phyloP scores from a whole-genome alignment of 345 rosid species.

The Pistacia atlantica region DNA sequence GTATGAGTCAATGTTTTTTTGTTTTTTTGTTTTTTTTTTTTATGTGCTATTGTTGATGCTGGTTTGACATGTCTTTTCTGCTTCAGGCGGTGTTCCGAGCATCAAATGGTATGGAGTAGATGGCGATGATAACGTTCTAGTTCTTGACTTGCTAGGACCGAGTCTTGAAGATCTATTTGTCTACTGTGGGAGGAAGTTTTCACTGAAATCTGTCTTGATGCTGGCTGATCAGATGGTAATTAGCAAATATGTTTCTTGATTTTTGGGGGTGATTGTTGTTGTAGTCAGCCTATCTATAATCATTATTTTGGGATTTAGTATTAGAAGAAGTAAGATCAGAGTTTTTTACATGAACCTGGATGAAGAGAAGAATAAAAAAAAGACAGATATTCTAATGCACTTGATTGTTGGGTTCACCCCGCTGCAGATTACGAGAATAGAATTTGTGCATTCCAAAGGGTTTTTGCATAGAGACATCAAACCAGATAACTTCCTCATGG shows the following conservation, averaged over 20 bases:
- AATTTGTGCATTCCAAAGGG: slow-evolving; percentile 63
- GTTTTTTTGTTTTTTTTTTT: background rate
- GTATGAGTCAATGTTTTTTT: slow-evolving; percentile 23
- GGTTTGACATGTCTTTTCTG: background rate
- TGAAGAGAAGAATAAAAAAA: background rate
- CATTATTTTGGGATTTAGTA: background rate
- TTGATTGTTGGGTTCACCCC: slow-evolving; percentile 11
- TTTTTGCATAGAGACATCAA: slow-evolving; percentile 78
- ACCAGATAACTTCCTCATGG: slow-evolving; percentile 85
- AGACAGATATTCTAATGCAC: background rate
- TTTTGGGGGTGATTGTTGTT: background rate
- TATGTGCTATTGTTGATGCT: background rate
- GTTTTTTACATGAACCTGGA: background rate
- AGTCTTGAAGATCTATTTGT: slow-evolving; percentile 71
- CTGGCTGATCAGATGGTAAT: slow-evolving; percentile 71
- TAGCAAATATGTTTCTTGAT: background rate
- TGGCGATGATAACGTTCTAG: slow-evolving; percentile 51
- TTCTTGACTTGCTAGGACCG: slow-evolving; percentile 65
- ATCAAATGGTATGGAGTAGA: slow-evolving; percentile 61
- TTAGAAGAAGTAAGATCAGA: background rate
- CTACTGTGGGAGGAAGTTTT: slow-evolving; percentile 71
- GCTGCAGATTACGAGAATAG: slow-evolving; percentile 62
- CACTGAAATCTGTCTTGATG: slow-evolving; percentile 64
- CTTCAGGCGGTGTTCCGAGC: slow-evolving; percentile 53
- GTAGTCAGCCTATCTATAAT: background rate